Evolutionary conservation across 176 grass and related monocot species (phyloP).

Genomic region (Eleusine indica): DNA sequence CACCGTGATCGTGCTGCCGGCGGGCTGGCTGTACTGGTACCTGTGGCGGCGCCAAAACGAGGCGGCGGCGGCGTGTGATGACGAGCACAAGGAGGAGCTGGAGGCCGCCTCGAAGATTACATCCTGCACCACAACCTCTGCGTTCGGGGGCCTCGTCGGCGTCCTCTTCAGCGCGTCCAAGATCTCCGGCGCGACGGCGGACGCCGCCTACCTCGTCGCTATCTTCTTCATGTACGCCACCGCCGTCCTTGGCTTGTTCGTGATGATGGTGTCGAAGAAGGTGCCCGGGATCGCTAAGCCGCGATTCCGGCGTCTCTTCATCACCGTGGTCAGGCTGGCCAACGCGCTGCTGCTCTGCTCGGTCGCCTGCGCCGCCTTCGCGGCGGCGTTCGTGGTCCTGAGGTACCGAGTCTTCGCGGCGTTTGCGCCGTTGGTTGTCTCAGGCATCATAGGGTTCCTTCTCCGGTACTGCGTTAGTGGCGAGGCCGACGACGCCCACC

Average conservation of each 20-base stretch:
- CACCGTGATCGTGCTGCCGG: rapidly evolving
- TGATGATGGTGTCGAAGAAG: neutral
- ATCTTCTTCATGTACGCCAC: constrained; percentile 29
- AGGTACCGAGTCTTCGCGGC: neutral
- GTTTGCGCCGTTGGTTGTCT: neutral
- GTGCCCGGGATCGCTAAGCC: neutral
- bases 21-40: neutral
- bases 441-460: neutral
- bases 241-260: constrained; percentile 3
- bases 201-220: neutral
- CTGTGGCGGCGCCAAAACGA: too few species aligned
- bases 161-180: neutral
- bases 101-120: neutral
- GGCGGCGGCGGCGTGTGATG: too few species aligned
- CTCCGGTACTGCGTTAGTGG: neutral
- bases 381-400: neutral
- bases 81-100: neutral
- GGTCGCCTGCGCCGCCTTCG: neutral
- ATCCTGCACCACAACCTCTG: neutral
- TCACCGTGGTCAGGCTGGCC: neutral
- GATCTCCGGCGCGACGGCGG: neutral
- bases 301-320: neutral
- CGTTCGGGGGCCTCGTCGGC: neutral
- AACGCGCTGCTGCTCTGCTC: constrained; percentile 39
- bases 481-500: neutral